Evolutionary conservation across 2,329 filamentous ascomycete genomes (phyloP).

Genomic region (Diaporthe capsici): DNA sequence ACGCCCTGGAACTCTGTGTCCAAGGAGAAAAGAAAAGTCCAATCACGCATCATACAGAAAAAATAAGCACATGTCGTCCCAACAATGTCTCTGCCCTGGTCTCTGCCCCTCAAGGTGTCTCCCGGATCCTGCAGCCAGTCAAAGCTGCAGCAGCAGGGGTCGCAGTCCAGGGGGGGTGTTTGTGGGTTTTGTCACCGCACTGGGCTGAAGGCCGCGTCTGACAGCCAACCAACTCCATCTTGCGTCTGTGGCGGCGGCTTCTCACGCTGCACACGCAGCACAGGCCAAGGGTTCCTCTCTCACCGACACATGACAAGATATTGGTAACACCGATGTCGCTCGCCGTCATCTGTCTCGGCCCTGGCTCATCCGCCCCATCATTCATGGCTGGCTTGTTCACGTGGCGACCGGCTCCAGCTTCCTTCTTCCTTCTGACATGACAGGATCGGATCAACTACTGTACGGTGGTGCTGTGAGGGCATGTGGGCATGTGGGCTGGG

Average conservation of each 20-base stretch:
- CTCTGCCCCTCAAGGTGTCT: background rate
- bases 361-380: constrained; percentile 2
- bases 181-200: constrained; percentile 9
- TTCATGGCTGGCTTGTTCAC: constrained; percentile 18
- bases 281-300: constrained; percentile 28
- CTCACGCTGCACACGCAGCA: constrained; percentile 32
- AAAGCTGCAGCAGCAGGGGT: constrained; percentile 35
- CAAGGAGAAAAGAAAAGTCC: background rate
- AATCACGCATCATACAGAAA: background rate
- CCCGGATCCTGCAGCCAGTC: constrained; percentile 9
- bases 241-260: constrained; percentile 30
- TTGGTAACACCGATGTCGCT: constrained; percentile 36
- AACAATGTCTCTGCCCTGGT: background rate
- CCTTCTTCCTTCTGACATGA: constrained; percentile 5
- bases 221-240: constrained; percentile 30
- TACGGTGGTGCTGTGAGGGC: background rate
- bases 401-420: constrained; percentile 29
- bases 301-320: constrained; percentile 41
- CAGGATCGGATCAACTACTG: background rate
- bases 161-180: constrained; percentile 1
- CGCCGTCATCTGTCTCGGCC: constrained; percentile 28
- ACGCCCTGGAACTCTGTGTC: background rate
- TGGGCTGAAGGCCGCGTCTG: constrained; percentile 38
- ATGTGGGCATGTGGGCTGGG: background rate
- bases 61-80: constrained; percentile 4